Evolutionary conservation across 2,329 filamentous ascomycete species (phyloP).

Genomic region (Talaromyces sp.): DNA sequence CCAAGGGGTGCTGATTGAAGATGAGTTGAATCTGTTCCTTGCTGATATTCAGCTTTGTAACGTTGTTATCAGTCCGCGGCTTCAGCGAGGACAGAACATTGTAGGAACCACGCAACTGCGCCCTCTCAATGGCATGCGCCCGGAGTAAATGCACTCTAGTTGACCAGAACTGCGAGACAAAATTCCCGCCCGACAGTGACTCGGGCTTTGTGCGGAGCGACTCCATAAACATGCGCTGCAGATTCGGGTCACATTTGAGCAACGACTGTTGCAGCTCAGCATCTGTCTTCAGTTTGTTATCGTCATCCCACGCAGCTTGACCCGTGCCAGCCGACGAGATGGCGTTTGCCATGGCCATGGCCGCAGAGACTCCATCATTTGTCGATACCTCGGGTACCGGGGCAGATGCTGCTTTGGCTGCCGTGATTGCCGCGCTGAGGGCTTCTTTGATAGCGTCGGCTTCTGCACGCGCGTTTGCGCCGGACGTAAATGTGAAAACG

Average conservation of each 20-base stretch:
- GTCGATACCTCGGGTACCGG: constrained; percentile 27
- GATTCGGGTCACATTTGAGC: constrained; percentile 67
- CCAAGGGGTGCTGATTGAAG: constrained; percentile 84
- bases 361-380: constrained; percentile 51
- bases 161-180: constrained; percentile 93
- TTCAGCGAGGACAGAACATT: constrained; percentile 91
- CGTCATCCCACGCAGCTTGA: constrained; percentile 68
- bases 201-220: constrained; percentile 77
- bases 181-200: constrained; percentile 70
- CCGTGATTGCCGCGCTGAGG: constrained; percentile 70
- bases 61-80: constrained; percentile 66
- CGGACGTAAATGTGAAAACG: constrained; percentile 83
- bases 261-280: constrained; percentile 81
- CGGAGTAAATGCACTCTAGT: constrained; percentile 78
- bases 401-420: constrained; percentile 51
- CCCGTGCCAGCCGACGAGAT: constrained; percentile 44
- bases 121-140: constrained; percentile 81
- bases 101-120: constrained; percentile 82
- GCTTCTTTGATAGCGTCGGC: constrained; percentile 79
- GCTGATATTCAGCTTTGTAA: constrained; percentile 74
- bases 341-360: constrained; percentile 73
- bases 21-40: constrained; percentile 91
- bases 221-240: constrained; percentile 83
- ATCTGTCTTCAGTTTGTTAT: constrained; percentile 69
- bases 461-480: constrained; percentile 68